Evolutionary conservation across 768 basidiomycete species (phyloP).

Genomic region (Mycena capillaripes): DNA sequence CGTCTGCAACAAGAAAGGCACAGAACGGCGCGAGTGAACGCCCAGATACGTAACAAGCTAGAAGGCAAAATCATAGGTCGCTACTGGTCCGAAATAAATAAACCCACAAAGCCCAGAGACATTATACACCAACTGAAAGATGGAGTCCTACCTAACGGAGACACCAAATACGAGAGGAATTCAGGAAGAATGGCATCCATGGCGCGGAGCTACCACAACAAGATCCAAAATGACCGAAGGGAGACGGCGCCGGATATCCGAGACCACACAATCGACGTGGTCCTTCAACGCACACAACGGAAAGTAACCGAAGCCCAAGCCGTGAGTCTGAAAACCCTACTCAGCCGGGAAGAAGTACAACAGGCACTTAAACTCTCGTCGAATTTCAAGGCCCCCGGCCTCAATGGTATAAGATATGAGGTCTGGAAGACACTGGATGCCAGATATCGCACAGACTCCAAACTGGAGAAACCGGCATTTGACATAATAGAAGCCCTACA

Average conservation of each 20-base stretch:
- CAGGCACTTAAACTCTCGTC: background rate
- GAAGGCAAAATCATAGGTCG: background rate
- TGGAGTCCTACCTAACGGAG: background rate
- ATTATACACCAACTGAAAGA: background rate
- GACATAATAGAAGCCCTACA: too few species aligned
- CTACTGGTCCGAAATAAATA: background rate
- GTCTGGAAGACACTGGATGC: background rate
- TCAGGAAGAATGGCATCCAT: background rate
- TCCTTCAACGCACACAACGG: background rate
- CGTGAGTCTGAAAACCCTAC: background rate
- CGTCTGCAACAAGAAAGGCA: background rate
- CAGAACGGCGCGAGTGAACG: background rate
- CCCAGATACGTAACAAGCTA: background rate
- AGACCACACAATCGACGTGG: background rate
- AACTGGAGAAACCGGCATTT: too few species aligned
- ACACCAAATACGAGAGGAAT: background rate
- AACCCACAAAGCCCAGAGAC: background rate
- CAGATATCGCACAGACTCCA: too few species aligned
- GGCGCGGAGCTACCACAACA: background rate
- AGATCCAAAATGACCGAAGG: background rate
- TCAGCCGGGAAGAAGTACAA: background rate
- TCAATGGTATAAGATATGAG: constrained; percentile 4
- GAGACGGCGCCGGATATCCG: background rate
- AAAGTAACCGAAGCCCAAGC: background rate
- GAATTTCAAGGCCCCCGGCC: constrained; percentile 3